phyloP scores from a whole-genome alignment of 352 stramenopile species.

The Phytophthora aleatoria region DNA sequence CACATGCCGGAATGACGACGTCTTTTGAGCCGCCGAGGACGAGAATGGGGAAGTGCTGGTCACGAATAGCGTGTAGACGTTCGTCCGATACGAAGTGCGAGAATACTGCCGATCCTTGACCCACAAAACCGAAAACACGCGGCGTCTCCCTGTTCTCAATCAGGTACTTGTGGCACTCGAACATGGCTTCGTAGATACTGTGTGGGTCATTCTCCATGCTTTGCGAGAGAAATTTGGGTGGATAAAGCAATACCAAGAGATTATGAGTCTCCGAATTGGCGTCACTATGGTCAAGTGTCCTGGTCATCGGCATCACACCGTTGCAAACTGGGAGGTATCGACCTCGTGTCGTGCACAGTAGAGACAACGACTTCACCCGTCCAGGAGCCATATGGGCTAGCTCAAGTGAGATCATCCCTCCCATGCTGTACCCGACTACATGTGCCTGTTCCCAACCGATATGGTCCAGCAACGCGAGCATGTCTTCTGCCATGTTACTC shows the following conservation, averaged over 20 bases:
- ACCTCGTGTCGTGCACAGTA: constrained; percentile 48
- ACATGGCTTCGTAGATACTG: constrained; percentile 36
- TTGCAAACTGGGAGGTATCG: constrained; percentile 40
- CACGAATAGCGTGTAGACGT: constrained; percentile 42
- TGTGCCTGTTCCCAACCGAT: constrained; percentile 44
- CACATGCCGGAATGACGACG: constrained; percentile 33
- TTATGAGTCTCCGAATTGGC: constrained; percentile 37
- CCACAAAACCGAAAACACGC: constrained; percentile 36
- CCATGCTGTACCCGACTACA: constrained; percentile 52
- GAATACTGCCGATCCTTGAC: constrained; percentile 39
- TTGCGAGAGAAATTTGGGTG: constrained; percentile 35
- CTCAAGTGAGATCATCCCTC: constrained; percentile 58
- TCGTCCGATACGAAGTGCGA: constrained; percentile 47
- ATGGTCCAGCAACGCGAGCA: constrained; percentile 46
- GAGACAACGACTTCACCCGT: constrained; percentile 43
- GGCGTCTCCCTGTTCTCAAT: constrained; percentile 32
- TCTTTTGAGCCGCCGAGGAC: constrained; percentile 40
- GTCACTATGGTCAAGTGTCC: constrained; percentile 33
- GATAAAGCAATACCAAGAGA: constrained; percentile 38
- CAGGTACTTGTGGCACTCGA: constrained; percentile 43
- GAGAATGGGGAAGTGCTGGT: constrained; percentile 42
- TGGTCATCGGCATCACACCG: constrained; percentile 33
- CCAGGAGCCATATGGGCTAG: constrained; percentile 34
- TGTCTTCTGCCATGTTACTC: constrained; percentile 48
- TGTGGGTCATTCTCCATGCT: constrained; percentile 33